phyloP scores from a whole-genome alignment of 495 filamentous ascomycete species.

The Lasiosphaeria miniovina region DNA sequence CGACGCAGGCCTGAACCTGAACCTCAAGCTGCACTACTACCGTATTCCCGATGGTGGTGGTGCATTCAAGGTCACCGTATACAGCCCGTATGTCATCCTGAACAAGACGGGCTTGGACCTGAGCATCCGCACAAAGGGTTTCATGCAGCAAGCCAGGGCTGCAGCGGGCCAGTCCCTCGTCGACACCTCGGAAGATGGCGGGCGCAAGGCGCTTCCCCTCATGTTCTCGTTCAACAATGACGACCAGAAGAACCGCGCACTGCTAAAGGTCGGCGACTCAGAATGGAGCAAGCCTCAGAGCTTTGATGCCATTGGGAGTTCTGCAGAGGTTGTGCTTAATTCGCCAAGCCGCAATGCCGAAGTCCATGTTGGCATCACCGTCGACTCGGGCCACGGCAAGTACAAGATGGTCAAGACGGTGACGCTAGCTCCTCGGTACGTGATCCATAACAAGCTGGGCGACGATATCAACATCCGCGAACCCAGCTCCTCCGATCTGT shows the following conservation, averaged over 20 bases:
- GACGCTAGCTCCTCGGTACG: slow-evolving; percentile 88
- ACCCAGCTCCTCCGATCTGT: slow-evolving; percentile 76
- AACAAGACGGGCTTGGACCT: slow-evolving; percentile 93
- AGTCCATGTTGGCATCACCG: slow-evolving; percentile 83
- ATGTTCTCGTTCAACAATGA: slow-evolving; percentile 93
- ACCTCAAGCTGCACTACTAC: slow-evolving; percentile 87
- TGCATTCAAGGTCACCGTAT: slow-evolving; percentile 91
- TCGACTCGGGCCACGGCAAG: slow-evolving; percentile 90
- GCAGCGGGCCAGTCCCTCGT: slow-evolving; percentile 68
- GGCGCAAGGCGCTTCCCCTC: slow-evolving; percentile 73
- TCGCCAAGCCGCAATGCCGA: slow-evolving; percentile 68
- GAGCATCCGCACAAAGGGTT: slow-evolving; percentile 82
- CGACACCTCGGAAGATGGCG: slow-evolving; percentile 31
- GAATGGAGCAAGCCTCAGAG: slow-evolving; percentile 95
- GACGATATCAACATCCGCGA: slow-evolving; percentile 89
- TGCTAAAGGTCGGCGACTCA: slow-evolving; percentile 83
- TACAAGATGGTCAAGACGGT: slow-evolving; percentile 96
- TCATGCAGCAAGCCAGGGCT: slow-evolving; percentile 75
- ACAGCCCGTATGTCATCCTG: slow-evolving; percentile 87
- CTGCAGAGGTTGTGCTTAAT: slow-evolving; percentile 76
- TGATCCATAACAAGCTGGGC: slow-evolving; percentile 86
- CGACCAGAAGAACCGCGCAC: slow-evolving; percentile 83
- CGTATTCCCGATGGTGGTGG: slow-evolving; percentile 90
- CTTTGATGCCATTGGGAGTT: slow-evolving; percentile 97
- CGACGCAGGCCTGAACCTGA: slow-evolving; percentile 69